These are phyloP conservation scores for Wickerhamomyces sydowiorum DNA, from an alignment of 805 yeast genomes.

Conservation along the genomic window DNA sequence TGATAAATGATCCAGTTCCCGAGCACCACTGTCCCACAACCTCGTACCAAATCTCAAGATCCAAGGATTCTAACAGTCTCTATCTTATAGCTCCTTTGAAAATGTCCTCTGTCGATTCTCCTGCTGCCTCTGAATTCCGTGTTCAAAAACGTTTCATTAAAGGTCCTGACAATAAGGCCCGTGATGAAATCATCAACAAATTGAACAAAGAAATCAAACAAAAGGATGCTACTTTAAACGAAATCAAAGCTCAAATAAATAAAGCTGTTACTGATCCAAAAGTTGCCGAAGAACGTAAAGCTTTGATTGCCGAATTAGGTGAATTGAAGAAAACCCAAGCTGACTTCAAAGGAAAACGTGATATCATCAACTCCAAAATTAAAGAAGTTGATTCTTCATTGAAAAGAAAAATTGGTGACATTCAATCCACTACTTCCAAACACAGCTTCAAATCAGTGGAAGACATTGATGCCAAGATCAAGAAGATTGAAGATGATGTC, in stretches of 20 bases:
- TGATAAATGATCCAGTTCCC: not conserved
- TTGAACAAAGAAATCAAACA: constrained; percentile 58
- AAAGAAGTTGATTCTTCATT: constrained; percentile 61
- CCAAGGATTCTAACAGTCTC: too few species aligned
- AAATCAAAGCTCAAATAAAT: constrained; percentile 50
- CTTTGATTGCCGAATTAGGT: constrained; percentile 42
- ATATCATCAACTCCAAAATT: constrained; percentile 54
- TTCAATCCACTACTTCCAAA: constrained; percentile 67
- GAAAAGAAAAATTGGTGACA: constrained; percentile 71
- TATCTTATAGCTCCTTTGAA: too few species aligned
- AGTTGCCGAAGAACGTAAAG: constrained; percentile 47
- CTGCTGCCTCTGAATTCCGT: constrained; percentile 11
- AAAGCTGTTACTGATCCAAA: constrained; percentile 44
- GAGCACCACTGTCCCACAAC: too few species aligned
- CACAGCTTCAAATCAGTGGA: constrained; percentile 58
- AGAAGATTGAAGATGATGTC: constrained; percentile 63
- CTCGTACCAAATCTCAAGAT: too few species aligned
- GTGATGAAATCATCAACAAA: constrained; percentile 52
- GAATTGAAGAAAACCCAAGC: constrained; percentile 41
- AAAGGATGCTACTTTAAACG: constrained; percentile 48
- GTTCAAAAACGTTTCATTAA: constrained; percentile 43
- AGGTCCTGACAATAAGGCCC: constrained; percentile 65
- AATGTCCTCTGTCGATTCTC: constrained; percentile 7
- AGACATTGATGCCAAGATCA: constrained; percentile 65
- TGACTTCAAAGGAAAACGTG: constrained; percentile 40